Conservation (phyloP, 1,284 basidiomycete genomes). For the Clitocybe nebularis region DNA sequence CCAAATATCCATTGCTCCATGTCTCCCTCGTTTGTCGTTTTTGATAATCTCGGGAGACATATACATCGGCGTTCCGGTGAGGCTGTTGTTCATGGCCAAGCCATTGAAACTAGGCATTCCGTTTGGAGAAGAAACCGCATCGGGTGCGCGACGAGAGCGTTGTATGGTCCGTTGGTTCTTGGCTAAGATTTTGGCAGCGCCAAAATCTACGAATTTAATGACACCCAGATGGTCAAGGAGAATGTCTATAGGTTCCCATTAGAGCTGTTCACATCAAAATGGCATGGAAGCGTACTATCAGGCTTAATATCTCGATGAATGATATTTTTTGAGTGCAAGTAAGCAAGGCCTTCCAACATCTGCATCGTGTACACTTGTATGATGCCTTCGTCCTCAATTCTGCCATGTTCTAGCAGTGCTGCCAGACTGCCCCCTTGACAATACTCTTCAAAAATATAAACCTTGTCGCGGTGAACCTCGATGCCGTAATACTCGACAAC, state of each 20-base stretch:
- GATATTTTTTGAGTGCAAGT: slow-evolving; percentile 90
- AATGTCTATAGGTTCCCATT: slow-evolving; percentile 64
- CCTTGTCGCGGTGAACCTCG: slow-evolving; percentile 97
- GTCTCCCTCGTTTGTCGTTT: slow-evolving; percentile 78
- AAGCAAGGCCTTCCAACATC: slow-evolving; percentile 92
- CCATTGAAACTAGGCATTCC: slow-evolving; percentile 31
- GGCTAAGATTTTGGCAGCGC: slow-evolving; percentile 95
- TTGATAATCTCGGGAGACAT: slow-evolving; percentile 99
- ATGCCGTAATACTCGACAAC: slow-evolving; percentile 99
- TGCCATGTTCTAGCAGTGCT: slow-evolving; percentile 86
- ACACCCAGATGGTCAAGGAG: slow-evolving; percentile 91
- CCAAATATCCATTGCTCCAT: slow-evolving; percentile 99
- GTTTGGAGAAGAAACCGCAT: slow-evolving; percentile 27
- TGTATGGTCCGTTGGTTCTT: slow-evolving; percentile 91
- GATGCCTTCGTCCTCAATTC: slow-evolving; percentile 96
- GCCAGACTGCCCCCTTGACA: slow-evolving; percentile 96
- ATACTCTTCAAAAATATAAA: slow-evolving; percentile 99
- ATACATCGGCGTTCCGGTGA: slow-evolving; percentile 99
- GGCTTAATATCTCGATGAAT: slow-evolving; percentile 99
- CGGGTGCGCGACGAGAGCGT: slow-evolving; percentile 57
- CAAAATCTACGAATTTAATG: slow-evolving; percentile 98
- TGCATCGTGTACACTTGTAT: slow-evolving; percentile 96
- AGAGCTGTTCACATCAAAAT: slow-evolving; percentile 6
- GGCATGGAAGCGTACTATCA: slow-evolving; percentile 72
- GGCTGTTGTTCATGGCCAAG: slow-evolving; percentile 71